A percentile compares a stretch with the other conserved stretches of the same genome.
Evolutionary conservation across 352 stramenopile species (phyloP).

Genomic region (Pythium aristosporum): DNA sequence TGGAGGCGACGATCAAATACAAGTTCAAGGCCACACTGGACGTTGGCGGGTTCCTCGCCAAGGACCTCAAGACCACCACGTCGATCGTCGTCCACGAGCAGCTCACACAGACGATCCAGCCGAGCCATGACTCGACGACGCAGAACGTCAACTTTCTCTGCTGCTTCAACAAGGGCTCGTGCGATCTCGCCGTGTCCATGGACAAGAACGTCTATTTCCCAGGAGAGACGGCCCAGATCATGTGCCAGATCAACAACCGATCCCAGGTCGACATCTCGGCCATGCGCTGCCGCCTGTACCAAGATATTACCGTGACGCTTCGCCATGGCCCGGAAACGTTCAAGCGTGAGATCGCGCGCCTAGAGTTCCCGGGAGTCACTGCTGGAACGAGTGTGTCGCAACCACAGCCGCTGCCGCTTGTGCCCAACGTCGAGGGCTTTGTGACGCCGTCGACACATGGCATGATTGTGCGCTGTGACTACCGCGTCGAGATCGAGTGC

Average conservation of each 20-base stretch:
- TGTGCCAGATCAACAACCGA: slow-evolving; percentile 60
- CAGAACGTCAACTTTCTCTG: slow-evolving; percentile 58
- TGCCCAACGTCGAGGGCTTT: slow-evolving; percentile 26
- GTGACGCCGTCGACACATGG: slow-evolving; percentile 52
- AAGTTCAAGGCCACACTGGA: slow-evolving; percentile 74
- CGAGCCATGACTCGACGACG: slow-evolving; percentile 54
- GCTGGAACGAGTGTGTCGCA: slow-evolving; percentile 38
- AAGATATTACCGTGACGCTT: slow-evolving; percentile 44
- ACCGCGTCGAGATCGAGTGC: slow-evolving; percentile 65
- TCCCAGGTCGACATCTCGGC: slow-evolving; percentile 54
- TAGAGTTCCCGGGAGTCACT: slow-evolving; percentile 48
- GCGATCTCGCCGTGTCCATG: slow-evolving; percentile 55
- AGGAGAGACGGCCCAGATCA: slow-evolving; percentile 55
- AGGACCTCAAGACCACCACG: slow-evolving; percentile 62
- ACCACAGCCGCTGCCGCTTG: slow-evolving; percentile 47
- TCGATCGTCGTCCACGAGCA: slow-evolving; percentile 59
- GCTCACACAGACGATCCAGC: slow-evolving; percentile 38
- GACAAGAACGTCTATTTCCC: slow-evolving; percentile 76
- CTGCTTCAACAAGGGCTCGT: slow-evolving; percentile 60
- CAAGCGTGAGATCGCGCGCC: slow-evolving; percentile 38
- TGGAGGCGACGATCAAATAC: slow-evolving; percentile 73
- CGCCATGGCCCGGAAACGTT: slow-evolving; percentile 37
- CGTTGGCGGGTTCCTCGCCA: slow-evolving; percentile 55
- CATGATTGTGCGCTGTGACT: slow-evolving; percentile 49
- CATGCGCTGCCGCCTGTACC: slow-evolving; percentile 60